Evolutionary conservation across 2,329 filamentous ascomycete species (phyloP).

Genomic region (Cyclaneusma minus): DNA sequence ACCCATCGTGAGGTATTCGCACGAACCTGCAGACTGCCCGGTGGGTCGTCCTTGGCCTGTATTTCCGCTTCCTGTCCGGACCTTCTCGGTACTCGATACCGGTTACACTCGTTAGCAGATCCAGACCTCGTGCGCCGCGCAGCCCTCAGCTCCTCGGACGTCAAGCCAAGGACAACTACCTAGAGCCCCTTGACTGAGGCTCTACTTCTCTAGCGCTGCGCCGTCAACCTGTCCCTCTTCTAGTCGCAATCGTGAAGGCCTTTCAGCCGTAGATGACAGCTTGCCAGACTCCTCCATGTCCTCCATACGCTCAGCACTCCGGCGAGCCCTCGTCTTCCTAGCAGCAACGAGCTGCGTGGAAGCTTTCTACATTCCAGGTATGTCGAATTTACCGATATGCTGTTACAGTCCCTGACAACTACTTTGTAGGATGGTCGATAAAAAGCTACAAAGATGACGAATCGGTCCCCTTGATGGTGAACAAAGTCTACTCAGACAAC

Average conservation of each 20-base stretch:
- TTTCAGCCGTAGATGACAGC: conserved; percentile 9
- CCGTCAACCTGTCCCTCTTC: neutral
- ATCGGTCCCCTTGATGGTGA: conserved; percentile 70
- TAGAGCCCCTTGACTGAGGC: neutral
- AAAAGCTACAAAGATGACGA: conserved; percentile 65
- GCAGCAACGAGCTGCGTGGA: conserved; percentile 32
- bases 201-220: neutral
- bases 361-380: conserved; percentile 81
- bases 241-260: conserved; percentile 8
- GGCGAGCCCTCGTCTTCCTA: conserved; percentile 31
- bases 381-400: conserved; percentile 9
- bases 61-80: neutral
- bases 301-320: conserved; percentile 21
- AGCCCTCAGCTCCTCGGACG: conserved; percentile 4
- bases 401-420: neutral
- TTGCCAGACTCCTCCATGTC: conserved; percentile 22
- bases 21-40: too few relatives aligned
- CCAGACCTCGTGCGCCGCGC: conserved; percentile 3
- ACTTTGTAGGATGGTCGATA: conserved; percentile 56
- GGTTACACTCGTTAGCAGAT: conserved; percentile 33
- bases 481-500: conserved; percentile 82
- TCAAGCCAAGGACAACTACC: conserved; percentile 10
- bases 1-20: too few relatives aligned
- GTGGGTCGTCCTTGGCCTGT: too few relatives aligned
- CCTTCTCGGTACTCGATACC: conserved; percentile 33